Percentiles rank a stretch among this genome's conserved stretches.
Evolutionary conservation across 441 rosid genomes (phyloP).

Genomic region (Gossypium gossypioides): DNA sequence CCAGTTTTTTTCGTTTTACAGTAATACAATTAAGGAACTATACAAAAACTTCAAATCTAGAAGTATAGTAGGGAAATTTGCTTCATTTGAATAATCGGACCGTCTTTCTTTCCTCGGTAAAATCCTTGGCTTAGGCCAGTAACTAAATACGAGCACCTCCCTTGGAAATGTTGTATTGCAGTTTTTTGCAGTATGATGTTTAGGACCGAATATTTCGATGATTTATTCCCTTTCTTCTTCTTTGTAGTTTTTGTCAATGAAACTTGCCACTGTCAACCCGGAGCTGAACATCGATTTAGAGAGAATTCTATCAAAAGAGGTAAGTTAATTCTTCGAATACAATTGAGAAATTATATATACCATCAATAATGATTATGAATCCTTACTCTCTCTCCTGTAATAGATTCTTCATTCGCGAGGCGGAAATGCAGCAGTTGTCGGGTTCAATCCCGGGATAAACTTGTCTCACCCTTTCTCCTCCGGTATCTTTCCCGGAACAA

Average conservation of each 20-base stretch:
- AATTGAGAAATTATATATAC: background rate
- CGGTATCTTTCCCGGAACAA: slow-evolving; percentile 34
- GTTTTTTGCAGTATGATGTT: background rate
- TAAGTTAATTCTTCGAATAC: slow-evolving; percentile 28
- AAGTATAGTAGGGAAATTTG: background rate
- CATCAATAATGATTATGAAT: slow-evolving; percentile 1
- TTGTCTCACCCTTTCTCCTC: slow-evolving; percentile 29
- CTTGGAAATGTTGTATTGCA: background rate
- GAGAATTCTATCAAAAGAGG: slow-evolving; percentile 74
- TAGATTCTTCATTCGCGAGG: slow-evolving; percentile 58
- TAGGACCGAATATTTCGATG: background rate
- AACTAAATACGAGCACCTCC: background rate
- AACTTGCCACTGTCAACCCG: slow-evolving; percentile 87
- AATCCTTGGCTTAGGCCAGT: background rate
- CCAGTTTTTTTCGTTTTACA: no score
- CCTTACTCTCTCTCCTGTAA: slow-evolving; percentile 10
- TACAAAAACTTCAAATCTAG: background rate
- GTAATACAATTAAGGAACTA: background rate
- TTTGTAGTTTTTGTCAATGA: slow-evolving; percentile 85
- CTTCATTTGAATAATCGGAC: background rate
- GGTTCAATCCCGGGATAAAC: slow-evolving; percentile 36
- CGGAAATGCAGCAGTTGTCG: slow-evolving; percentile 34
- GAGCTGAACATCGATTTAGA: slow-evolving; percentile 62
- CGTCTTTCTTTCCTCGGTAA: background rate
- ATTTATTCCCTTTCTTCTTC: slow-evolving; percentile 12